Evolutionary conservation across 192 early-diverging fungal genomes (phyloP).

Genomic region (Diversispora epigaea): DNA sequence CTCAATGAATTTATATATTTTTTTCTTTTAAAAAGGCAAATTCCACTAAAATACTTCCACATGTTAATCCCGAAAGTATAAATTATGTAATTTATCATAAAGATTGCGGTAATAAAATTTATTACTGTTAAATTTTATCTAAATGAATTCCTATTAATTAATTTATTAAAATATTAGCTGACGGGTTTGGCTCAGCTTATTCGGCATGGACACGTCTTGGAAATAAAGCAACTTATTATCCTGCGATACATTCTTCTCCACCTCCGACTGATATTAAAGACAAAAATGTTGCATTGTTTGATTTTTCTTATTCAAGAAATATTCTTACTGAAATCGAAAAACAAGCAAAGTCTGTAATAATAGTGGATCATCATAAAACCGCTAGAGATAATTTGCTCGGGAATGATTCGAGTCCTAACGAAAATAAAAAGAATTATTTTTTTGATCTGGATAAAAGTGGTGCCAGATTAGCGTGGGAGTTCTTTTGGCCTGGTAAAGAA

Average conservation of each 20-base stretch:
- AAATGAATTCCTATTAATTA: neutral
- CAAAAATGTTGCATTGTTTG: conserved; percentile 2
- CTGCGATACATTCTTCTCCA: neutral
- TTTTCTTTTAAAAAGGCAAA: too few relatives aligned
- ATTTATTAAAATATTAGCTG: neutral
- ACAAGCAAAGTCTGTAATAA: neutral
- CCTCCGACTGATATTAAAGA: neutral
- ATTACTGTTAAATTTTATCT: neutral
- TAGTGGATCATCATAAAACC: conserved; percentile 10
- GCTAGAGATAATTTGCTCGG: neutral
- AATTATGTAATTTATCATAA: conserved; percentile 19
- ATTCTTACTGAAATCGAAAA: conserved; percentile 9
- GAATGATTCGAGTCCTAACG: neutral
- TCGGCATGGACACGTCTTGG: conserved; percentile 8
- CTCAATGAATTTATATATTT: too few relatives aligned
- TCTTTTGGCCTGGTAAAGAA: conserved; percentile 15
- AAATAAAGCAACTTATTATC: neutral
- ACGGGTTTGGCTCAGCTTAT: conserved; percentile 10
- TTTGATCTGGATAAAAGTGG: conserved; percentile 23
- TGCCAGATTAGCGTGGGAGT: conserved; percentile 24
- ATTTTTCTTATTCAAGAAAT: neutral
- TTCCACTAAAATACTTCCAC: neutral
- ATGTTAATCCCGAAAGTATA: conserved; percentile 12
- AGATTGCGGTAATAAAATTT: neutral
- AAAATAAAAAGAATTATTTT: conserved; percentile 6